These are phyloP conservation scores for Wickerhamomyces rabaulensis DNA, from an alignment of 805 yeast genomes.

Conservation along the genomic window DNA sequence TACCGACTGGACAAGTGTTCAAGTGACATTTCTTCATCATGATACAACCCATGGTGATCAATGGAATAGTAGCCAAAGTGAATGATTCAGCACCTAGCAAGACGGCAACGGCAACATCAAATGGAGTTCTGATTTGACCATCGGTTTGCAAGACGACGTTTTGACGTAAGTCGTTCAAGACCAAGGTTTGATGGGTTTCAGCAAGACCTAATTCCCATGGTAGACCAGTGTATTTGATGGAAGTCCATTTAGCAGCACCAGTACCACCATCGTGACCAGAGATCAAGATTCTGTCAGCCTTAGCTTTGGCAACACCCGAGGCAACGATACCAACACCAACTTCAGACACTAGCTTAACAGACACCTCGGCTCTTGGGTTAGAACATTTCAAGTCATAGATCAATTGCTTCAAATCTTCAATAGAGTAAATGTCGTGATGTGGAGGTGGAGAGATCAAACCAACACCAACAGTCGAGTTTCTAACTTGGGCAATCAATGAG, in stretches of 20 bases:
- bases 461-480: constrained; percentile 96
- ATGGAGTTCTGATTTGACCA: constrained; percentile 95
- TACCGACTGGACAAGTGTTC: constrained; percentile 96
- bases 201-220: constrained; percentile 99
- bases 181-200: constrained; percentile 96
- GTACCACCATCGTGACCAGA: constrained; percentile 99
- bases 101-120: constrained; percentile 95
- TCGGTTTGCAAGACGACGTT: constrained; percentile 96
- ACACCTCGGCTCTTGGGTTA: constrained; percentile 94
- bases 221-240: constrained; percentile 93
- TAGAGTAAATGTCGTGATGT: constrained; percentile 96
- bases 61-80: constrained; percentile 96
- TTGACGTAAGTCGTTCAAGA: constrained; percentile 91
- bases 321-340: constrained; percentile 99
- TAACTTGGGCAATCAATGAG: constrained; percentile 81
- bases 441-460: constrained; percentile 98
- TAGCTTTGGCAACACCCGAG: constrained; percentile 98
- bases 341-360: constrained; percentile 94
- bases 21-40: constrained; percentile 94
- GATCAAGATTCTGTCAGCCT: constrained; percentile 92
- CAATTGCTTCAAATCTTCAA: constrained; percentile 95
- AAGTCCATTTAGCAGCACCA: constrained; percentile 98
- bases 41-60: constrained; percentile 96
- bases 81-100: constrained; percentile 97
- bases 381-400: constrained; percentile 95